phyloP scores from a whole-genome alignment of 2,329 filamentous ascomycete species.

The Podosphaera fusca region DNA sequence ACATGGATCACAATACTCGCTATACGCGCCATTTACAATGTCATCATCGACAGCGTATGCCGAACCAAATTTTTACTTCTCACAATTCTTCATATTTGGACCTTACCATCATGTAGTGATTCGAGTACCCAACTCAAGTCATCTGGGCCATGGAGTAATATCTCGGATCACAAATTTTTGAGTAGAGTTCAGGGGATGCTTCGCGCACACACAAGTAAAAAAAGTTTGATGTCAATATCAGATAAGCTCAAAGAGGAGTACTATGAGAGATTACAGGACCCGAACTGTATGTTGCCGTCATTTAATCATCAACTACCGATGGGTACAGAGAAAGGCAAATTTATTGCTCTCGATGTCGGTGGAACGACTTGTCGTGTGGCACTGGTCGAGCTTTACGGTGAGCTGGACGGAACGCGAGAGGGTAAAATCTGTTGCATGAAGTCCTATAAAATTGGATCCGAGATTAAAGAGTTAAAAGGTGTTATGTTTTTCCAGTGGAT shows the following conservation, averaged over 20 bases:
- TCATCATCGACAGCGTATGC: conserved; percentile 31
- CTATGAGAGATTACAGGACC: conserved; percentile 25
- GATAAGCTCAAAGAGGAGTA: conserved; percentile 30
- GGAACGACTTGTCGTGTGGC: conserved; percentile 44
- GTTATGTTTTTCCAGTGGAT: conserved; percentile 46
- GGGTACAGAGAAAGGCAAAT: conserved; percentile 35
- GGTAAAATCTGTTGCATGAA: conserved; percentile 30
- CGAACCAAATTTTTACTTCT: conserved; percentile 26
- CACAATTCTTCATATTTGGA: conserved; percentile 28
- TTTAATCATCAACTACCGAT: conserved; percentile 40
- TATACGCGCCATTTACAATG: conserved; percentile 25
- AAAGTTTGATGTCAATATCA: conserved; percentile 22
- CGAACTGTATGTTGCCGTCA: conserved; percentile 39
- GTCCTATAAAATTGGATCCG: conserved; percentile 31
- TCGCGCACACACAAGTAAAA: conserved; percentile 23
- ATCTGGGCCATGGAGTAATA: background rate
- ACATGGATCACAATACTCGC: background rate
- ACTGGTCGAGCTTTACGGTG: conserved; percentile 33
- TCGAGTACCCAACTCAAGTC: background rate
- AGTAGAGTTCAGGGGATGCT: conserved; percentile 30
- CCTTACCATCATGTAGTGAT: conserved; percentile 18
- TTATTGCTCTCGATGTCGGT: conserved; percentile 42
- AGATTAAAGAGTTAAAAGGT: conserved; percentile 32
- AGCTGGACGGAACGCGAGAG: conserved; percentile 18
- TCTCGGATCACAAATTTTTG: conserved; percentile 23